A percentile compares a stretch with the other conserved stretches of the same genome.
Evolutionary conservation across 108 stramenopile species (phyloP).

Genomic region (Pseudonitzschia pungens): DNA sequence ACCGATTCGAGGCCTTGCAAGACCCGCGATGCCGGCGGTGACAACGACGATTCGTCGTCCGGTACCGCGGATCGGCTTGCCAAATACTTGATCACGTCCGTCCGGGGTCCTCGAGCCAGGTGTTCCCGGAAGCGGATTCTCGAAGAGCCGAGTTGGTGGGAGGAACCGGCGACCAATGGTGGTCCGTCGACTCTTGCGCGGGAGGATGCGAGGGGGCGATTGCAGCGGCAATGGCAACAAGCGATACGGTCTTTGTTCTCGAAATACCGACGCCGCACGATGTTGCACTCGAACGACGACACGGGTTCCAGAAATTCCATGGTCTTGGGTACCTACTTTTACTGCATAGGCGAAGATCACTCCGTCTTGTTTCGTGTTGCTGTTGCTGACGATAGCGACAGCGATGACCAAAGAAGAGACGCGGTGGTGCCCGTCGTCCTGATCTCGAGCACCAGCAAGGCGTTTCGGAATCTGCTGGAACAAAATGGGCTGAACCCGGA

Average conservation of each 20-base stretch:
- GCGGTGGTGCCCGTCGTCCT: slow-evolving; percentile 16
- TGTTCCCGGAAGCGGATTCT: slow-evolving; percentile 3
- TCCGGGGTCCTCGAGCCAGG: slow-evolving; percentile 8
- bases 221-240: slow-evolving; percentile 30
- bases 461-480: slow-evolving; percentile 18
- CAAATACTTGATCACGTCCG: slow-evolving; percentile 1
- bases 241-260: slow-evolving; percentile 27
- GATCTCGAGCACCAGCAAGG: slow-evolving; percentile 7
- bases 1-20: background rate
- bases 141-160: slow-evolving; percentile 1
- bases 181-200: background rate
- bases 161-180: background rate
- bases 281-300: background rate
- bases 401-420: background rate
- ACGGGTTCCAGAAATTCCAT: background rate
- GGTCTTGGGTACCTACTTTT: slow-evolving; percentile 28
- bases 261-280: slow-evolving; percentile 15
- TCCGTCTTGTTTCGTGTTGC: slow-evolving; percentile 34
- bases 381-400: background rate
- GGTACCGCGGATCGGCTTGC: background rate
- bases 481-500: background rate
- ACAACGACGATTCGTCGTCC: background rate
- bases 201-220: background rate
- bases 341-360: slow-evolving; percentile 24
- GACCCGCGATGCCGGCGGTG: background rate